Base-by-base conservation (phyloP, 1,139 yeast species). In the Saccharomyces hybrid region DNA sequence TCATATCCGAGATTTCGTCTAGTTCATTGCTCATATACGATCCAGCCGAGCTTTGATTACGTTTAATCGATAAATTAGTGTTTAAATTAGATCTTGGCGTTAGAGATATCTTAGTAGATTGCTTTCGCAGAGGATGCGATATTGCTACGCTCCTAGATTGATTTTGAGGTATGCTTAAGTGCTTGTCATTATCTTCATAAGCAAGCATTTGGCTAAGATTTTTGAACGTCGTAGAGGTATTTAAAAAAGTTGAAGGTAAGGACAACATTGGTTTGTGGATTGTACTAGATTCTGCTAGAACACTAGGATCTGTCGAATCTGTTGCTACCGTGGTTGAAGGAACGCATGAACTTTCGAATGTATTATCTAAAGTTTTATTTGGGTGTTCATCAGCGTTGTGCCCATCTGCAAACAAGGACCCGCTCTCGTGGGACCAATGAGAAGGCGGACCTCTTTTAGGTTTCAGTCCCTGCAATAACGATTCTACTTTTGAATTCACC, bases 231-330 rank as follows among this genome's bases (percentile, higher is more conserved):
- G 54, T 55, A 1, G 70, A 60, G 20, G 65, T 57, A 49, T 63
- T 64, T 28, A 65, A 54, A 8, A 58, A 28, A 5, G 63, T 52
- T n/a, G 67, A 62, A 23, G 70, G 68, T 51, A 64, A 47, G 2
- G 62, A 54, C 5, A 61, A 38, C 38, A 58, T 47, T 13, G 63
- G 60, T 28, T 55, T 52, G 9, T 60, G 58, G 9, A 65, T 58
- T 1, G 61, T 57, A 49, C 69, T 67, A n/a, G 70, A 67, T 32
- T 66, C 68, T 1, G 70, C 69, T n/a, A 66, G 47, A 16, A 63
- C 56, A 48, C 63, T 61, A n/a, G 63, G 55, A 26, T 55, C 61
- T 9, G 55, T 54, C 20, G 38, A 32, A 32, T 11, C n/a, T 32
- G 38, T 32, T 13, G 38, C 38, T 13, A 32, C 14, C 14, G 20